Conservation (phyloP, 116 monocot species). For the Cymodocea nodosa region DNA sequence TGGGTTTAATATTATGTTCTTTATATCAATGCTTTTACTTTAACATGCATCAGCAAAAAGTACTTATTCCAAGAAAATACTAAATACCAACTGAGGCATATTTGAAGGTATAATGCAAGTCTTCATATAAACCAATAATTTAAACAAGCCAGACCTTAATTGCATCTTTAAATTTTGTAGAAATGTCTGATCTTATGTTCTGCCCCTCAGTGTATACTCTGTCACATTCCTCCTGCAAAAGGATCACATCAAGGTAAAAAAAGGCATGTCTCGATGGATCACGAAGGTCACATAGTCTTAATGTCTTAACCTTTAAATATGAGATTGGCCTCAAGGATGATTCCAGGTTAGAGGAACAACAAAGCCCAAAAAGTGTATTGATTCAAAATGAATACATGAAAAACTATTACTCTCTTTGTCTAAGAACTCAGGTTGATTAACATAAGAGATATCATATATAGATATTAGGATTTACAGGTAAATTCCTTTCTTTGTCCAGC, state of each 20-base stretch:
- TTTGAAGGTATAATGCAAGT: not conserved
- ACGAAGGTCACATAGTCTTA: not conserved
- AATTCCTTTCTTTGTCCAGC: no score
- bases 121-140: not conserved
- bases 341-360: no score
- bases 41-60: no score
- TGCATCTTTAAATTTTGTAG: slow-evolving; percentile 81
- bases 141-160: slow-evolving; percentile 44
- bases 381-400: no score
- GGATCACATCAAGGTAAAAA: not conserved
- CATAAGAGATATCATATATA: no score
- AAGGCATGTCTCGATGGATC: not conserved
- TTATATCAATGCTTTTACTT: no score
- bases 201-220: slow-evolving; percentile 87
- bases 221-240: slow-evolving; percentile 72
- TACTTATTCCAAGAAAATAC: not conserved
- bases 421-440: no score
- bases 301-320: not conserved
- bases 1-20: no score
- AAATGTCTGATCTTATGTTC: slow-evolving; percentile 75
- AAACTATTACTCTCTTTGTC: no score
- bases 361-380: no score
- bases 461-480: no score
- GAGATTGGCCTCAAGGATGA: not conserved
- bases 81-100: not conserved